These are phyloP conservation scores for Puccinia brachypodii DNA, from an alignment of 1,284 basidiomycete genomes.

Conservation along the genomic window DNA sequence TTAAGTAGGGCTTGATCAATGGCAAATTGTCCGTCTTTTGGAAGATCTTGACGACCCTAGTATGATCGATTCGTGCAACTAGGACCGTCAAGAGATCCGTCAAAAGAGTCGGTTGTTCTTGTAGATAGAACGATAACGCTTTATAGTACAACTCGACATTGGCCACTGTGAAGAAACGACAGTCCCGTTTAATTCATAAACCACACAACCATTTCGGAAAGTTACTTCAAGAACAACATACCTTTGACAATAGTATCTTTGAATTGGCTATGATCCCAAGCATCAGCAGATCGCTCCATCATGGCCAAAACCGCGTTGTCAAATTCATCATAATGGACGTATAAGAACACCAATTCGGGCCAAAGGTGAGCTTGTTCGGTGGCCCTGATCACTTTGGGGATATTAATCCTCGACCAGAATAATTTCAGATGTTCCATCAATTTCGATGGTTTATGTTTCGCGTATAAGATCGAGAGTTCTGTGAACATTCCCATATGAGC, in stretches of 20 bases:
- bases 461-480: constrained; percentile 88
- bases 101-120: constrained; percentile 87
- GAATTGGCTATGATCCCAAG: constrained; percentile 99
- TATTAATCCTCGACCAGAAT: constrained; percentile 96
- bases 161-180: constrained; percentile 64
- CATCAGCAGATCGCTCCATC: constrained; percentile 95
- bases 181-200: background rate
- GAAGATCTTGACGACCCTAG: constrained; percentile 93
- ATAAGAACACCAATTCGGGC: constrained; percentile 96
- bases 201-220: no score
- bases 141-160: constrained; percentile 70
- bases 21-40: constrained; percentile 80
- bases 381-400: constrained; percentile 83
- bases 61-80: constrained; percentile 89
- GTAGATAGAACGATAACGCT: constrained; percentile 80
- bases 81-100: constrained; percentile 90
- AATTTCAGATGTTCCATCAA: constrained; percentile 99
- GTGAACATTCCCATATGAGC: constrained; percentile 87
- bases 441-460: constrained; percentile 94
- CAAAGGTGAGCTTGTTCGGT: constrained; percentile 96
- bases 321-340: constrained; percentile 93
- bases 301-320: constrained; percentile 95
- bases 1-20: constrained; percentile 90
- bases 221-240: no score
- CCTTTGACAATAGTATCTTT: constrained; percentile 85